Base-by-base conservation (phyloP, 495 filamentous ascomycete species). In the Penicillium silybi region DNA sequence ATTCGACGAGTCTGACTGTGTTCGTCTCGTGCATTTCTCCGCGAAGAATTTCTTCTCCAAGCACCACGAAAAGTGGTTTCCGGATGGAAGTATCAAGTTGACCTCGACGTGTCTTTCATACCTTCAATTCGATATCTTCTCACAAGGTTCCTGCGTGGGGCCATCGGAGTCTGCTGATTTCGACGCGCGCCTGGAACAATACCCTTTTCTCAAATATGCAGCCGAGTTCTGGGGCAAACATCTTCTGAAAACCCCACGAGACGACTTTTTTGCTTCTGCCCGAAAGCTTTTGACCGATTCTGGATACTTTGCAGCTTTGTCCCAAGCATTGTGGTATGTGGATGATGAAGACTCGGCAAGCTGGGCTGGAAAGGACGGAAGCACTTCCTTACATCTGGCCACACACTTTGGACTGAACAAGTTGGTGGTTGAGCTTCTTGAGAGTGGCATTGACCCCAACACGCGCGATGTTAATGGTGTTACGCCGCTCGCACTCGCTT, bases 21-120 rank as follows among this genome's bases (percentile, higher is more conserved):
- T 48, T 22, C 19, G 45, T 2, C 34, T 48, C 3, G 45, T 48
- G 5, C 45, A 48, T 19, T 48, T 38, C n/a, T 48, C 45, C 3
- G 45, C 45, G n/a, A 39, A 48, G 45, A 48, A 48, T 26, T 48
- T 23, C 20, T 48, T 48, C 34, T 39, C 45, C 20, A 20, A 48
- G 19, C 3, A 38, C 25, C 45, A 48, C 15, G 45, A 48, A 9
- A 29, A 32, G 6, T 48, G 45, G 45, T 48, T 48, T 39, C 45
- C 45, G 4, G 45, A 48, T 10, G 45, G 45, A 5, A 34, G 19
- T 38, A 16, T 39, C 1, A 48, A 48, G 10, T 19, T 48, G 34
- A 39, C 45, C 9, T 48, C 34, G 2, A 48, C 29, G n/a, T 48
- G 45, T 23, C 34, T 48, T 6, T 25, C 45, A 0, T 48, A 48